These are phyloP conservation scores for Arthroderma uncinatum DNA, from an alignment of 2,329 filamentous ascomycete species.

Conservation along the genomic window DNA sequence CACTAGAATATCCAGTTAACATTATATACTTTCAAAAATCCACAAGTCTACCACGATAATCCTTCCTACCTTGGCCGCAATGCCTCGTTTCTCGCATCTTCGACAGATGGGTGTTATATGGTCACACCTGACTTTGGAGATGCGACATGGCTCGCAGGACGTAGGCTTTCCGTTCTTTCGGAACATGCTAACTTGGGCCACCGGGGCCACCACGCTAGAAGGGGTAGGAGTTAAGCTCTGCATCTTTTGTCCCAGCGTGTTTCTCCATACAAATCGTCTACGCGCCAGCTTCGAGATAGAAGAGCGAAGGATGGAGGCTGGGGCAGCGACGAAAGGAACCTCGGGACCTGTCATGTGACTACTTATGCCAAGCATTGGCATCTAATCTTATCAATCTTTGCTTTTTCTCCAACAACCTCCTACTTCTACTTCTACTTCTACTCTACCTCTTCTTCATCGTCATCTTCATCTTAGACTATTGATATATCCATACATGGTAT, in stretches of 20 bases:
- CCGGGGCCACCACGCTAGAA: background rate
- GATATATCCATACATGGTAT: no score
- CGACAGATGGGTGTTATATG: slow-evolving; percentile 21
- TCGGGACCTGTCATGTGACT: background rate
- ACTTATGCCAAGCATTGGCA: background rate
- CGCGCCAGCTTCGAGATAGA: no score
- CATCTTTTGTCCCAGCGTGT: background rate
- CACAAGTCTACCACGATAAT: no score
- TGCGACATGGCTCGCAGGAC: slow-evolving; percentile 26
- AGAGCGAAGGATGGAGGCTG: no score
- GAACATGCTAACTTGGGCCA: slow-evolving; percentile 7
- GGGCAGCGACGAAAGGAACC: background rate
- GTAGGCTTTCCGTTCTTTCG: slow-evolving; percentile 31
- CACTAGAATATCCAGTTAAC: slow-evolving; percentile 13
- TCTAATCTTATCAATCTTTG: background rate
- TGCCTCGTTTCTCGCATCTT: slow-evolving; percentile 21
- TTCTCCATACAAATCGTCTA: background rate
- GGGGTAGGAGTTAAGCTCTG: background rate
- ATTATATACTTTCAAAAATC: background rate
- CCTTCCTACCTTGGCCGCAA: slow-evolving; percentile 11
- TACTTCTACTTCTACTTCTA: no score
- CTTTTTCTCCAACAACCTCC: background rate
- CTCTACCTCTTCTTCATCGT: no score
- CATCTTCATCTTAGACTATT: no score
- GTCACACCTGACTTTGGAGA: slow-evolving; percentile 26